Evolutionary conservation across 1,139 yeast species (phyloP).

Genomic region (Taphrina flavorubra): DNA sequence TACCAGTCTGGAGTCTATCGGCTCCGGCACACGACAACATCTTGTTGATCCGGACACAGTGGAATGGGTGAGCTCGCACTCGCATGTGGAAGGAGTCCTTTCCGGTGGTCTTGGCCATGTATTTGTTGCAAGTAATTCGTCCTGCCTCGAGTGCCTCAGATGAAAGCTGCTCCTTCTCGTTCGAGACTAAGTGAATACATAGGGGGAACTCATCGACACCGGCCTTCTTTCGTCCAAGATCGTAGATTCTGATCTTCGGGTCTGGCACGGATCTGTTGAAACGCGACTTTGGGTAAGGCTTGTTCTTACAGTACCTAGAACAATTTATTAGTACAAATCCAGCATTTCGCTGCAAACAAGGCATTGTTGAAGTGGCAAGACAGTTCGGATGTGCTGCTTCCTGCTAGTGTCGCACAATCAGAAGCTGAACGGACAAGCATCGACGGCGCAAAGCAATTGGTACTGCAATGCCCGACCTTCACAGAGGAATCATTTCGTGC

Average conservation of each 20-base stretch:
- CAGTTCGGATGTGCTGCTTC: too few relatives aligned
- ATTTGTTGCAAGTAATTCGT: conserved; percentile 99
- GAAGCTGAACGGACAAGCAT: too few relatives aligned
- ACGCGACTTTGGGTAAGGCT: conserved; percentile 99
- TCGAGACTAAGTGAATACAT: conserved; percentile 98
- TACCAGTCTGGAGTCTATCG: conserved; percentile 99
- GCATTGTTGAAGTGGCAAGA: conserved; percentile 2
- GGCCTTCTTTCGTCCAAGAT: conserved; percentile 99
- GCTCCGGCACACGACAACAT: conserved; percentile 99
- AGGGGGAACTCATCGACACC: conserved; percentile 99
- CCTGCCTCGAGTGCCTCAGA: conserved; percentile 99
- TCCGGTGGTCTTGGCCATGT: conserved; percentile 96
- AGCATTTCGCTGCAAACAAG: neutral
- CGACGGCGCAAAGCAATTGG: too few relatives aligned
- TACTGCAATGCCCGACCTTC: too few relatives aligned
- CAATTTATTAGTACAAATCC: neutral
- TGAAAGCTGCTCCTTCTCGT: conserved; percentile 98
- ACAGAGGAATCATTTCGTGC: too few relatives aligned
- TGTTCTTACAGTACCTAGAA: conserved; percentile 98
- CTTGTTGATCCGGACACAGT: conserved; percentile 99
- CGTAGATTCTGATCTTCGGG: conserved; percentile 98
- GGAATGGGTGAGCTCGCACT: conserved; percentile 99
- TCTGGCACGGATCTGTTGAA: conserved; percentile 99
- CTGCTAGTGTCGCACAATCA: too few relatives aligned
- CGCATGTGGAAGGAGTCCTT: conserved; percentile 99